These are phyloP conservation scores for Phyllosticta citrichinensis DNA, from an alignment of 2,329 filamentous ascomycete genomes.

Conservation along the genomic window DNA sequence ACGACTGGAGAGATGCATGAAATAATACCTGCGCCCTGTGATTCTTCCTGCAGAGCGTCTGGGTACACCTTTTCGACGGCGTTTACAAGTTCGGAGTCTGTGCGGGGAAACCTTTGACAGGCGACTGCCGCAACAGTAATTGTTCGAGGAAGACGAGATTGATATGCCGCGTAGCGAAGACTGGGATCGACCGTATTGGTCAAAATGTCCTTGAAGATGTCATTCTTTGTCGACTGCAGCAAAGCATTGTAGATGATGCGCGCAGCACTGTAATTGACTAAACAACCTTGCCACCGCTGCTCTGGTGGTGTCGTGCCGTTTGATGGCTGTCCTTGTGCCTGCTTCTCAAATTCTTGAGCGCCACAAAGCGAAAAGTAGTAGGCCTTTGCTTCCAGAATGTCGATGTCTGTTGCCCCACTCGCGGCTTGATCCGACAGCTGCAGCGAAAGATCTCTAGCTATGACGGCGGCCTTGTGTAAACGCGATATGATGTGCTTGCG, in stretches of 20 bases:
- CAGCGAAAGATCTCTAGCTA: constrained; percentile 57
- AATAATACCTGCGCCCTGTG: constrained; percentile 37
- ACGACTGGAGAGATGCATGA: no score
- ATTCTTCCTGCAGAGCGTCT: constrained; percentile 38
- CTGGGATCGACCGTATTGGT: constrained; percentile 83
- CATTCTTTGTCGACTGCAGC: constrained; percentile 54
- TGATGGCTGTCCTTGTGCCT: constrained; percentile 38
- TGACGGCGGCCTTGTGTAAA: constrained; percentile 65
- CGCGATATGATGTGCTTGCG: constrained; percentile 84
- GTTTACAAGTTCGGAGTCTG: constrained; percentile 51
- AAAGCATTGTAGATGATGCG: constrained; percentile 77
- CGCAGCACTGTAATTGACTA: constrained; percentile 65
- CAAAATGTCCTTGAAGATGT: constrained; percentile 77
- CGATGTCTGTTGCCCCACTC: constrained; percentile 57
- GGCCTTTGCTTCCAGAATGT: constrained; percentile 76
- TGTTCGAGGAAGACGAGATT: constrained; percentile 77
- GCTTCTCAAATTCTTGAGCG: constrained; percentile 75
- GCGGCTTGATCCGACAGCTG: constrained; percentile 52
- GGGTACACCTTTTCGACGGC: constrained; percentile 61
- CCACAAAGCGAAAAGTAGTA: constrained; percentile 72
- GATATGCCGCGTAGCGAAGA: constrained; percentile 89
- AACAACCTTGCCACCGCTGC: constrained; percentile 63
- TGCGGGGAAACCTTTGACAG: constrained; percentile 63
- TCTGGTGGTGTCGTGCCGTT: constrained; percentile 17
- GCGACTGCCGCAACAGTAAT: constrained; percentile 71